These are phyloP conservation scores for Colletotrichum chrysophilum DNA, from an alignment of 2,329 filamentous ascomycete genomes.

Conservation along the genomic window DNA sequence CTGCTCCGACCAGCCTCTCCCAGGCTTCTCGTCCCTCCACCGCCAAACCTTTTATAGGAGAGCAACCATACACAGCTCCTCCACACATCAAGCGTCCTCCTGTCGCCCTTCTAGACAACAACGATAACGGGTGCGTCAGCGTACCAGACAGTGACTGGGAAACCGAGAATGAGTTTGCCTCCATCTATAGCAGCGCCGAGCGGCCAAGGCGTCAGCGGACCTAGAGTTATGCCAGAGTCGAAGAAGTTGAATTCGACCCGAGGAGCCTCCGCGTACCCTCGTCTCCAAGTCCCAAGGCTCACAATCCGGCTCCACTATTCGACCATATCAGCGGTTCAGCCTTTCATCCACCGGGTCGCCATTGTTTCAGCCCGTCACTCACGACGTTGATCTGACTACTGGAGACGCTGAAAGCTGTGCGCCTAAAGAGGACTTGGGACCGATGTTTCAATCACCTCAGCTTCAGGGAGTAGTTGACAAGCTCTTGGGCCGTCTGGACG, in stretches of 20 bases:
- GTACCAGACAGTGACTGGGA: not conserved
- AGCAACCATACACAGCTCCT: fast-evolving
- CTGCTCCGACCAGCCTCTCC: not conserved
- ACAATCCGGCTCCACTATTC: not conserved
- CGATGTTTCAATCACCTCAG: not conserved
- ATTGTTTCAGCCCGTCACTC: not conserved
- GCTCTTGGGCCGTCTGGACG: fast-evolving
- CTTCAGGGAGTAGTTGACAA: not conserved
- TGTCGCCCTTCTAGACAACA: not conserved
- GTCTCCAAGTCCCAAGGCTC: not conserved
- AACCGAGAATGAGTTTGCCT: fast-evolving
- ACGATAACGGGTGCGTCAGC: fast-evolving
- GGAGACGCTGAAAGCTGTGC: no score
- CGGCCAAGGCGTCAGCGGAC: not conserved
- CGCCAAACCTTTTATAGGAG: not conserved
- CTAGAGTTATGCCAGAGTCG: fast-evolving
- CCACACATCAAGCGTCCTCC: fast-evolving
- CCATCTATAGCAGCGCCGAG: fast-evolving
- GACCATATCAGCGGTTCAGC: not conserved
- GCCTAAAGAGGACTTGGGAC: no score
- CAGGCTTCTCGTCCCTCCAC: not conserved
- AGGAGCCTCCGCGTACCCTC: not conserved
- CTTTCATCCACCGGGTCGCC: not conserved
- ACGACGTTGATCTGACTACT: not conserved
- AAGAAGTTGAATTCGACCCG: not conserved